phyloP scores from a whole-genome alignment of 306 rosid genomes.

The Purshia tridentata region DNA sequence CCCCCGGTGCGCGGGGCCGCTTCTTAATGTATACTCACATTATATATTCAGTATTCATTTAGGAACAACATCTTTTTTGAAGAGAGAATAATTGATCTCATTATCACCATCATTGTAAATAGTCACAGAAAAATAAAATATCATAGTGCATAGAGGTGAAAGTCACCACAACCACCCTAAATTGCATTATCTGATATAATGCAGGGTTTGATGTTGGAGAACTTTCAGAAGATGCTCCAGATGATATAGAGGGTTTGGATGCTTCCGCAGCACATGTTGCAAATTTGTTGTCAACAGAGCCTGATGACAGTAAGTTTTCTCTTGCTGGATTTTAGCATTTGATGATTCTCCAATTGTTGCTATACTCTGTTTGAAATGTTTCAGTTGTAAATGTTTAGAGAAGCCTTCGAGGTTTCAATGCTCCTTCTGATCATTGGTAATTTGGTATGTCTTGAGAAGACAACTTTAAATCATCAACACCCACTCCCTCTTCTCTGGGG shows the following conservation, averaged over 20 bases:
- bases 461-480: not conserved
- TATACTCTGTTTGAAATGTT: not conserved
- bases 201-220: constrained; percentile 96
- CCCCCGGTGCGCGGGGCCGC: no score
- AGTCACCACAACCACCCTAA: not conserved
- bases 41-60: constrained; percentile 1
- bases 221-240: constrained; percentile 80
- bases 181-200: constrained; percentile 8
- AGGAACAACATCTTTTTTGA: not conserved
- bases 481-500: not conserved
- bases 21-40: not conserved
- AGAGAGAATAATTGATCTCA: not conserved
- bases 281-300: constrained; percentile 88
- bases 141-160: not conserved
- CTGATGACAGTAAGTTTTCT: constrained; percentile 76
- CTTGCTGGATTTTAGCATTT: constrained; percentile 15
- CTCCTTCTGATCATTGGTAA: not conserved
- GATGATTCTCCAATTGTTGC: not conserved
- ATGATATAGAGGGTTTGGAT: constrained; percentile 94
- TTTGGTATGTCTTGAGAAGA: not conserved
- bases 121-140: not conserved
- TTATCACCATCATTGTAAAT: not conserved
- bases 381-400: constrained; percentile 1
- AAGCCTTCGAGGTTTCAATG: not conserved
- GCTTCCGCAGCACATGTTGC: constrained; percentile 92